Conservation (phyloP, 1,139 yeast genomes). For the Lodderomyces metapsilosis region DNA sequence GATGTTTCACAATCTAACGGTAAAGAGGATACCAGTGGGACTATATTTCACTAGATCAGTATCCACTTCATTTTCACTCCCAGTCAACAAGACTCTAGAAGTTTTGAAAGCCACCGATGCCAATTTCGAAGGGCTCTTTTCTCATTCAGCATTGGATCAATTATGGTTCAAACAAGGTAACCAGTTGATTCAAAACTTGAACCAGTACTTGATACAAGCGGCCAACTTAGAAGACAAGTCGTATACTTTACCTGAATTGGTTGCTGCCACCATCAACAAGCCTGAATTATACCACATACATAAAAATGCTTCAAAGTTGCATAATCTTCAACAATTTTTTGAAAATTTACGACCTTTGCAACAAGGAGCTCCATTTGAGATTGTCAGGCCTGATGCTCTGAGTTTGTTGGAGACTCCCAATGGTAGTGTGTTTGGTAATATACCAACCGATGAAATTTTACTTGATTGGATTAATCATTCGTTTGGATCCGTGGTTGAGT, state of each 20-base stretch:
- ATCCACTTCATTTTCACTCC: slow-evolving; percentile 22
- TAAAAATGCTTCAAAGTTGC: slow-evolving; percentile 57
- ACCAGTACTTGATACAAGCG: slow-evolving; percentile 31
- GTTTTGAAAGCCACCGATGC: slow-evolving; percentile 27
- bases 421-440: slow-evolving; percentile 25
- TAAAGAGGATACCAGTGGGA: background rate
- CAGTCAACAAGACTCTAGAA: slow-evolving; percentile 25
- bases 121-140: slow-evolving; percentile 55
- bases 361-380: slow-evolving; percentile 10
- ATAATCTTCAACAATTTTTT: slow-evolving; percentile 59
- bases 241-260: slow-evolving; percentile 34
- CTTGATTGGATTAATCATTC: slow-evolving; percentile 48
- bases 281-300: slow-evolving; percentile 50
- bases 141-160: slow-evolving; percentile 50
- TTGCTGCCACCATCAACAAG: slow-evolving; percentile 43
- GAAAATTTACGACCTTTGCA: slow-evolving; percentile 45
- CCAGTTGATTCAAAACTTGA: slow-evolving; percentile 47
- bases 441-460: slow-evolving; percentile 39
- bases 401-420: slow-evolving; percentile 48
- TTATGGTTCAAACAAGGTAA: slow-evolving; percentile 62
- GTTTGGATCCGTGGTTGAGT: slow-evolving; percentile 69
- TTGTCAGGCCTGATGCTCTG: slow-evolving; percentile 22
- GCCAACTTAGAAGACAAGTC: slow-evolving; percentile 8
- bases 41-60: background rate
- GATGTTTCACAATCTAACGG: background rate